Percentiles rank a stretch among this genome's conserved stretches.
Conservation (phyloP, 306 rosid genomes). For the Prunus persica region DNA sequence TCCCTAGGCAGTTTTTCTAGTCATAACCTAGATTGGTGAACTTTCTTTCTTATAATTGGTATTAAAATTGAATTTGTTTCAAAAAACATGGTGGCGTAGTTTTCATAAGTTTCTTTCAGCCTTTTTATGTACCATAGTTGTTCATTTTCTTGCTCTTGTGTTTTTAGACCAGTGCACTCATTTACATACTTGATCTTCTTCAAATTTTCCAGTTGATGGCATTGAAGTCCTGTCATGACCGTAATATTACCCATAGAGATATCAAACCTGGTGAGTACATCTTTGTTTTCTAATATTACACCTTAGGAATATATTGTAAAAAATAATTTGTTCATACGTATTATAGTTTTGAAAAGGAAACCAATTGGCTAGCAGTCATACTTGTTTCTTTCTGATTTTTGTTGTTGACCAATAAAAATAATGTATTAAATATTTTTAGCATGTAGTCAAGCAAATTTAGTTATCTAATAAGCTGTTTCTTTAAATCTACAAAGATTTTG, state of each 20-base stretch:
- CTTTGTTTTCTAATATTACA: slow-evolving; percentile 13
- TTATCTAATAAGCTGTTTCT: neutral
- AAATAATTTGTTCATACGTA: neutral
- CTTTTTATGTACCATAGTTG: slow-evolving; percentile 6
- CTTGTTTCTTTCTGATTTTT: neutral
- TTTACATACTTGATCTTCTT: slow-evolving; percentile 19
- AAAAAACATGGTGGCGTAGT: neutral
- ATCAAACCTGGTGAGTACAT: slow-evolving; percentile 86
- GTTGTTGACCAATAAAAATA: neutral
- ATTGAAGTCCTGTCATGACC: slow-evolving; percentile 89
- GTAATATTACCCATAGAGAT: slow-evolving; percentile 93
- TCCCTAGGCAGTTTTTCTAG: neutral
- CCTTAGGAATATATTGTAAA: neutral
- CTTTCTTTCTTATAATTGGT: neutral
- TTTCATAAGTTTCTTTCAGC: neutral
- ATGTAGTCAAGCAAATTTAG: neutral
- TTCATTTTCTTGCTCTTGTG: neutral
- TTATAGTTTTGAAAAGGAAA: neutral
- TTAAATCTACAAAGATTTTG: neutral
- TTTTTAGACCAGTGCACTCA: neutral
- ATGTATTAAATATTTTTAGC: neutral
- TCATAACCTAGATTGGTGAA: neutral
- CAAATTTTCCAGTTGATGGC: slow-evolving; percentile 63
- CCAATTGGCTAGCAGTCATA: neutral
- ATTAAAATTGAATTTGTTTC: neutral